Evolutionary conservation across 352 stramenopile genomes (phyloP), one percentile per base, ranked within the genome.

Genomic region (Poterioochromonas sp.): DNA sequence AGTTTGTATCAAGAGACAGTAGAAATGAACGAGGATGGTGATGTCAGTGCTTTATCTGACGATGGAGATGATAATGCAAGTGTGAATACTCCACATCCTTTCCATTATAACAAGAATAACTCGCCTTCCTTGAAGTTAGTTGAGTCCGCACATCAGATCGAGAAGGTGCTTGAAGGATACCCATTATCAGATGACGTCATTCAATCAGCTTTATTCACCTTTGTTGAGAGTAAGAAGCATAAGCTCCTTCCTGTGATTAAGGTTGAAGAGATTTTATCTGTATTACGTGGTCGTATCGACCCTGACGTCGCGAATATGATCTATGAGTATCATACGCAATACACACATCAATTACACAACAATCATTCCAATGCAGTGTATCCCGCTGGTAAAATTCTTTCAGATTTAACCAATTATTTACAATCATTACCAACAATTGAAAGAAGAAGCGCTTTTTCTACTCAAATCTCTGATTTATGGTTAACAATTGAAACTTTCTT

Each of bases 181-280:
- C 89, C 86, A 43, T 83, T 93, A 12, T 87, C 90, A 0, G 65
- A 71, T 0, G 64, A 69, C 20, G 58, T 76, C 18, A 44, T 60
- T 18, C 0, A 32, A 0, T 58, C 64, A 0, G 44, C 76, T 65
- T 35, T 70, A 18, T n/a, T 62, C 76, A 26, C 34, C 71, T 79
- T 73, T 58, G 70, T 77, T 39, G 34, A 35, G 44, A 69, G 29
- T 49, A 77, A 20, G 35, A 77, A 18, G 34, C 79, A 83, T 78
- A 86, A 86, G 5, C 81, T 93, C n/a, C 80, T 96, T 35, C 89
- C 90, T 8, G 85, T 93, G 15, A 88, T 94, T 49, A 94, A 99
- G 88, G 91, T 98, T 76, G 94, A 98, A 82, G 95, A 98, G 81
- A 90, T 93, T 37, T 88, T 99, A 79, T 97, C 95, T 41, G 91